Evolutionary conservation across 371 early-diverging fungal genomes (phyloP), one percentile per base, ranked within the genome.

Genomic region (Apophysomyces ossiformis): DNA sequence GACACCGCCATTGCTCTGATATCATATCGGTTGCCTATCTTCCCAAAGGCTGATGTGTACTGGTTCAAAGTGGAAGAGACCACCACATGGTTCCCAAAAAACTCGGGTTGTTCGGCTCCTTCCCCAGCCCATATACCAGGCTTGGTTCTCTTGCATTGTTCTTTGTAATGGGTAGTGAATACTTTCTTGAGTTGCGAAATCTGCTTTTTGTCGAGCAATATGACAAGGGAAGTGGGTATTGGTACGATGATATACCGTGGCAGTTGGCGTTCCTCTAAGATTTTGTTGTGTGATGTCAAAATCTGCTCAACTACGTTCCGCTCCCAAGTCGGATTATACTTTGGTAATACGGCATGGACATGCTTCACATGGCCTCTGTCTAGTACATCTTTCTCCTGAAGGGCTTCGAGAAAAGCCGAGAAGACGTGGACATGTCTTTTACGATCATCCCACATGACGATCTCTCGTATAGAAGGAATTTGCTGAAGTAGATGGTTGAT

Each of bases 361-460:
- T 75, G 69, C 57, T 71, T 50, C 15, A 86, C 81, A 21, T 67
- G 36, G 12, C 73, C 81, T 9, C 37, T 38, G 0, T 64, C 46
- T 7, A 87, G 60, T 2, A 75, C 15, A 0, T 50, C 66, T 13
- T 37, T 62, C 0, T 50, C 6, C 7, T 37, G 41, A 38, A 85
- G 62, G 4, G 50, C 44, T 36, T 69, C 46, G 5, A 88, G 65
- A 65, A 77, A 89, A 1, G 63, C 58, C 37, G 74, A 72, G 67
- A 89, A 87, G 9, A 62, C 45, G 26, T 70, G 66, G 21, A 84
- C 80, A 54, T 89, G 89, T 37, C 69, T 65, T 1, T 60, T 32
- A 5, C 89, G 84, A 63, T 89, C 89, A 58, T 89, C 89, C 86
- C 87, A 89, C 87, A 89, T 85, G 13, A 37, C 38, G 0, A 89